Base-by-base conservation (phyloP, 495 filamentous ascomycete genomes). In the Annulohypoxylon moriforme region DNA sequence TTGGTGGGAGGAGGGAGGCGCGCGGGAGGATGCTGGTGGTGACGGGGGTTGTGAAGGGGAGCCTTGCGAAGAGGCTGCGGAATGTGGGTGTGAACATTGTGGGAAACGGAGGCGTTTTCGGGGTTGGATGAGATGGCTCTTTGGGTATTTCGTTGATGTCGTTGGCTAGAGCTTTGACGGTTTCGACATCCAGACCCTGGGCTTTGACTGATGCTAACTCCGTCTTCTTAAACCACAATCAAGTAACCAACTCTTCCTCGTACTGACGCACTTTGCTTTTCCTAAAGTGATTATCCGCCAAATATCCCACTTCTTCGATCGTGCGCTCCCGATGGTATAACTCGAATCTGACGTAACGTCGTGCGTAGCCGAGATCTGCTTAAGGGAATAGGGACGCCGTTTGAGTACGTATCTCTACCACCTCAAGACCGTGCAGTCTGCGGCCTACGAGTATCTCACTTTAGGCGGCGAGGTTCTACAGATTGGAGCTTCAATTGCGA, bases 11-110 rank as follows among this genome's bases (percentile, higher is more conserved):
- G 3, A 25, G 33, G 24, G 49, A 11, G 8, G 60, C 0, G 20
- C 40, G 25, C 1, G 64, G 7, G 38, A 34, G n/a, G 6, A 57
- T 16, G n/a, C 55, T 25, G 14, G 61, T 14, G 14, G 61, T 14
- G 14, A 55, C 11, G 14, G 72, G n/a, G 11, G 47, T 42, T 10
- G 38, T 36, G 0, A 58, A 18, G 1, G 73, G 53, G 0, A 74
- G 60, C 68, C 71, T 71, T 40, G 49, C 34, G 55, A 74, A 71
- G 68, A 78, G 73, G 66, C 73, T 46, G 46, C 71, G 71, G 27
- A 76, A 53, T 0, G 59, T 62, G 3, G 71, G 64, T 11, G 61
- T 52, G 22, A 73, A 72, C 75, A 77, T 77, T 25, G 47, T 66
- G 50, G 38, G 5, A n/a, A 31, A 22, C 14, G 31, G 25, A 20